These are phyloP conservation scores for Aurantiochytrium sp. DNA, from an alignment of 108 stramenopile genomes.

Conservation along the genomic window DNA sequence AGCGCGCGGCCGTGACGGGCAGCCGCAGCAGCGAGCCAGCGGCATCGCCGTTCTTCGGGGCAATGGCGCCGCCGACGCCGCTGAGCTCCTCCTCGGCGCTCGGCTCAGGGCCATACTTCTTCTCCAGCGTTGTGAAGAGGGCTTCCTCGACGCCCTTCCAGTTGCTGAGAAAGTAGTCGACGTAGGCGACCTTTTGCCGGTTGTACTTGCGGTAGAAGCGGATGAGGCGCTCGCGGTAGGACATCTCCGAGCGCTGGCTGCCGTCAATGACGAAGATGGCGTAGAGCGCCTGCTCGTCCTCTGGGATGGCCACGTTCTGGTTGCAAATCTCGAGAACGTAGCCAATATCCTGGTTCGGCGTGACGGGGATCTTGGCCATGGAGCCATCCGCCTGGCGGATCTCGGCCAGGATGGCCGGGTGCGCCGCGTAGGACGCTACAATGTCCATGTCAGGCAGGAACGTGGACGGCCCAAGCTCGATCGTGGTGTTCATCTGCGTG, in stretches of 20 bases:
- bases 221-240: not conserved
- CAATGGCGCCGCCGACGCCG: not conserved
- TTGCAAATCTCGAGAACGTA: slow-evolving; percentile 64
- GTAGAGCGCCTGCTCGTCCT: not conserved
- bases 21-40: not conserved
- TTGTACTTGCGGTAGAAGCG: not conserved
- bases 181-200: not conserved
- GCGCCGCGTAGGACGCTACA: slow-evolving; percentile 63
- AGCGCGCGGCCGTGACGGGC: slow-evolving; percentile 21
- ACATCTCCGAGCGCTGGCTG: not conserved
- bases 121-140: not conserved
- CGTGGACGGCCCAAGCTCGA: slow-evolving; percentile 47
- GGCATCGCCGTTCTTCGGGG: not conserved
- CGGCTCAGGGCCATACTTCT: slow-evolving; percentile 28
- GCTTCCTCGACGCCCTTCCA: not conserved
- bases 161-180: slow-evolving; percentile 7
- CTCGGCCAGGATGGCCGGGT: slow-evolving; percentile 61
- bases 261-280: slow-evolving; percentile 5
- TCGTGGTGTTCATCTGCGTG: slow-evolving; percentile 56
- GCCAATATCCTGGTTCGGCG: slow-evolving; percentile 62
- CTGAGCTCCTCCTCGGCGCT: slow-evolving; percentile 3
- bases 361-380: slow-evolving; percentile 57
- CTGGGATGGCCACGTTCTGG: not conserved
- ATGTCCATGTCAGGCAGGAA: slow-evolving; percentile 62
- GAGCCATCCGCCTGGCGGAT: slow-evolving; percentile 59